Evolutionary conservation across 2,329 filamentous ascomycete species (phyloP), one percentile per base, ranked within the genome.

Genomic region (Phialophora verrucosa): DNA sequence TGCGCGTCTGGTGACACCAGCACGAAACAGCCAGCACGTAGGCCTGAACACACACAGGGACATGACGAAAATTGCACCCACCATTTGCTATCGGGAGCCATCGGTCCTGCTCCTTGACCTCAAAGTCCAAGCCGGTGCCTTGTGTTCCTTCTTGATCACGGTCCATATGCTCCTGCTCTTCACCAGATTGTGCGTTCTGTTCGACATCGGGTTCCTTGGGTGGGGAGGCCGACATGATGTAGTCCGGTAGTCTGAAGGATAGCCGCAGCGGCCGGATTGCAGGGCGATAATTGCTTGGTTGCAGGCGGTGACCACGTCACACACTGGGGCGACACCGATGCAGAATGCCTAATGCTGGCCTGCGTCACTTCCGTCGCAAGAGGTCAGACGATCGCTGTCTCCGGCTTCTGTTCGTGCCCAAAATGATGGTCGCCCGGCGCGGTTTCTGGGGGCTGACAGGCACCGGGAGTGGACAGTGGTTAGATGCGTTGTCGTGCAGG

Each of bases 21-120:
- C 23, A 2, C 20, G 49, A 29, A 14, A 51, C 49, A 38, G 38
- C 38, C 38, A 44, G 38, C n/a, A 8, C 6, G 8, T 44, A 25
- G 51, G n/a, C 35, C 47, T 29, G 42, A 51, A 49, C 44, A 72
- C 64, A 65, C 72, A 73, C 38, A 4, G 38, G 38, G 38, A 44
- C 38, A 73, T 74, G 76, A 77, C 75, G 55, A 50, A n/a, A 60
- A 17, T 59, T 51, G 78, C 75, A 95, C 95, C 87, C 87, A 99
- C 95, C 95, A 93, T 99, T 99, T 83, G 95, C 95, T 87, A 99
- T 99, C 79, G 95, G 95, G 80, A 99, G 88, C 95, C 95, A 99
- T 86, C 95, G 87, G 83, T 99, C 95, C 83, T 99, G 95, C 83
- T 99, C 95, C 86, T 98, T 98, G 82, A 98, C 94, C 83, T 98